A percentile compares a stretch with the other conserved stretches of the same genome.
phyloP scores from a whole-genome alignment of 768 basidiomycete genomes.

The Hemileccinum impolitum region DNA sequence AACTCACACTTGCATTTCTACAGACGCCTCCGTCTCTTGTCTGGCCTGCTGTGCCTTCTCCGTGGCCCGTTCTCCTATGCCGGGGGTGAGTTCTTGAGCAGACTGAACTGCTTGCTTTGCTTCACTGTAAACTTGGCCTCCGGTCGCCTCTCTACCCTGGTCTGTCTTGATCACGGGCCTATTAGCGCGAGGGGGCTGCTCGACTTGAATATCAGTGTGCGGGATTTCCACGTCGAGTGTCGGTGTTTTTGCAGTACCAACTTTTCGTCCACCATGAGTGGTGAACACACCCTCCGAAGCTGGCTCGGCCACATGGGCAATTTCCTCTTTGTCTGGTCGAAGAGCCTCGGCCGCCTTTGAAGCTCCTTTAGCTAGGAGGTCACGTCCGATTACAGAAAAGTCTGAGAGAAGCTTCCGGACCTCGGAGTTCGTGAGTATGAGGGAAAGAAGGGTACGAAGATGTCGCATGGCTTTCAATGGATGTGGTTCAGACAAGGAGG shows the following conservation, averaged over 20 bases:
- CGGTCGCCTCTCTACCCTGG: constrained; percentile 34
- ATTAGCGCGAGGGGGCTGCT: constrained; percentile 52
- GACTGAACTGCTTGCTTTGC: constrained; percentile 14
- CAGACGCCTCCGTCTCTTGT: neutral
- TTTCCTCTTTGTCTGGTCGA: constrained; percentile 59
- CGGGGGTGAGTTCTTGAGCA: constrained; percentile 6
- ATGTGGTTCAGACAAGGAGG: constrained; percentile 7
- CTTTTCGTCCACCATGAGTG: constrained; percentile 40
- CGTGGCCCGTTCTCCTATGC: constrained; percentile 3
- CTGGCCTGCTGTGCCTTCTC: constrained; percentile 10
- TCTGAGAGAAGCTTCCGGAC: constrained; percentile 85
- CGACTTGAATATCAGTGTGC: constrained; percentile 38
- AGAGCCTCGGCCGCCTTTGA: constrained; percentile 65
- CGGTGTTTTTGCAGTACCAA: constrained; percentile 44
- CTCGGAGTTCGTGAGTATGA: constrained; percentile 91
- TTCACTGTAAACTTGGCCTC: constrained; percentile 21
- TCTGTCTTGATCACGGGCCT: constrained; percentile 33
- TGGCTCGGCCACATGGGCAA: constrained; percentile 65
- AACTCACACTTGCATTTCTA: constrained; percentile 16
- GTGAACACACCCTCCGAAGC: constrained; percentile 69
- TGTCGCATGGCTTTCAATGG: constrained; percentile 67
- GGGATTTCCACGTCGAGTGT: constrained; percentile 47
- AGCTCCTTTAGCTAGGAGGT: constrained; percentile 74
- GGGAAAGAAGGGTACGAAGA: constrained; percentile 80
- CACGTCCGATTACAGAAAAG: constrained; percentile 74